Percentiles rank a stretch among this genome's conserved stretches.
Evolutionary conservation across 2,329 filamentous ascomycete species (phyloP).

Genomic region (Daldinia eschscholtzii): DNA sequence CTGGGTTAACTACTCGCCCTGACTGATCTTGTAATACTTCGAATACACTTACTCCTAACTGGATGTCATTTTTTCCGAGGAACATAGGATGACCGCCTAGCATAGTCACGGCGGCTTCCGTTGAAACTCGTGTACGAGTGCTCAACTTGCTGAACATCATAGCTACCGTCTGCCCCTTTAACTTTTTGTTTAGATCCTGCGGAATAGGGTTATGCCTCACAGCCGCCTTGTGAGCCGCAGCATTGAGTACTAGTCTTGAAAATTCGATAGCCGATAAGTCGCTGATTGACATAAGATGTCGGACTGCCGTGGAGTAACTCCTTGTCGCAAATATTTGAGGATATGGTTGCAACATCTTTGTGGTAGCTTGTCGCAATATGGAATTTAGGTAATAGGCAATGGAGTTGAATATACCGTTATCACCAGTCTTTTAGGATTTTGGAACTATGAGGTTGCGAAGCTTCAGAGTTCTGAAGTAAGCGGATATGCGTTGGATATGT

Average conservation of each 20-base stretch:
- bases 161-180: slow-evolving; percentile 85
- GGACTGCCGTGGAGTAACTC: slow-evolving; percentile 66
- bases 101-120: slow-evolving; percentile 88
- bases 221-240: slow-evolving; percentile 77
- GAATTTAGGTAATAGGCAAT: neutral
- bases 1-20: slow-evolving; percentile 28
- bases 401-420: neutral
- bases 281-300: slow-evolving; percentile 91
- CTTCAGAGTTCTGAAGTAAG: neutral
- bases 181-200: slow-evolving; percentile 67
- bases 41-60: slow-evolving; percentile 77
- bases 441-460: neutral
- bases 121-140: slow-evolving; percentile 92
- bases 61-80: slow-evolving; percentile 93
- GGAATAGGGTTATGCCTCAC: slow-evolving; percentile 78
- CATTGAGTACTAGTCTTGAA: slow-evolving; percentile 84
- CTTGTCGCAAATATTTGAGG: slow-evolving; percentile 52
- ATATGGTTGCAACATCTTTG: slow-evolving; percentile 45
- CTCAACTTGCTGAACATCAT: slow-evolving; percentile 98
- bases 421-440: neutral
- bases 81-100: slow-evolving; percentile 98
- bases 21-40: neutral
- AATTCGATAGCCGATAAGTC: slow-evolving; percentile 87
- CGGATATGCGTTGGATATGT: neutral
- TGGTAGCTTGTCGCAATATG: neutral